Conservation (phyloP, 202 grass and related monocot species). For the Alloteropsis angusta region DNA sequence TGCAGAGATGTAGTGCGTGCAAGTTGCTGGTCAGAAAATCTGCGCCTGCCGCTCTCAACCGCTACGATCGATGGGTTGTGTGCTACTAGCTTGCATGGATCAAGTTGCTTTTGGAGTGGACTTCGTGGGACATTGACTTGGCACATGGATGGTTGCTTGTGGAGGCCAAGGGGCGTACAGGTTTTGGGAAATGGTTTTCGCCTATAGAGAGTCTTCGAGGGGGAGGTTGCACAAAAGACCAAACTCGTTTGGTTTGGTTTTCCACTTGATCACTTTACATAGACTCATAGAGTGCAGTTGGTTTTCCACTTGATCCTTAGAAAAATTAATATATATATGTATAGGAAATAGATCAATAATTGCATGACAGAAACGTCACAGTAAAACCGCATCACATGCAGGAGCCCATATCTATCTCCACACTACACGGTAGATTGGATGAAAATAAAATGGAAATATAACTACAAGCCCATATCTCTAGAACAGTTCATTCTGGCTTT, state of each 20-base stretch:
- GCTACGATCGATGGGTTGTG: background rate
- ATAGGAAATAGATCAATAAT: no score
- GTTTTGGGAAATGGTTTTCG: background rate
- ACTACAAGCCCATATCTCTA: background rate
- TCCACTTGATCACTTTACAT: no score
- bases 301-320: no score
- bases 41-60: background rate
- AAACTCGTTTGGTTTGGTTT: no score
- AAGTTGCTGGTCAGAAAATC: slow-evolving; percentile 13
- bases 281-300: no score
- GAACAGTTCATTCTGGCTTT: background rate
- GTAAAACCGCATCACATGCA: background rate
- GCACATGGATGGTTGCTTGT: background rate
- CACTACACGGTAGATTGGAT: background rate
- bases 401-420: no score
- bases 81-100: background rate
- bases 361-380: background rate
- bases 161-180: background rate
- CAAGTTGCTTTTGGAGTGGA: slow-evolving; percentile 21
- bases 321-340: no score
- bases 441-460: background rate
- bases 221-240: background rate
- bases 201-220: background rate
- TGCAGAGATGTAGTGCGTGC: background rate
- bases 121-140: slow-evolving; percentile 4